Evolutionary conservation across 352 stramenopile genomes (phyloP).

Genomic region (Globisporangium splendens): DNA sequence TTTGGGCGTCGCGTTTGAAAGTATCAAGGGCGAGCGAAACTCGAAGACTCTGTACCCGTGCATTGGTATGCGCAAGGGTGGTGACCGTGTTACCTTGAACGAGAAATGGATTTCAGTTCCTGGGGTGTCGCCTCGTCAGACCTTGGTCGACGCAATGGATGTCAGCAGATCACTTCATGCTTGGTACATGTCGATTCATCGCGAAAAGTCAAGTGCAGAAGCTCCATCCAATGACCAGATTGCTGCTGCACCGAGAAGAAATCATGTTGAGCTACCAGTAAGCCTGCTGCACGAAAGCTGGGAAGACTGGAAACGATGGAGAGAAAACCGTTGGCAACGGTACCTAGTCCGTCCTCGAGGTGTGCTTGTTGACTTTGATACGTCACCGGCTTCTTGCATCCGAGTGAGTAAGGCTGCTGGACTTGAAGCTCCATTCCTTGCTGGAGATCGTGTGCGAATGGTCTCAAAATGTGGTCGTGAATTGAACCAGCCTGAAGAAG

Average conservation of each 20-base stretch:
- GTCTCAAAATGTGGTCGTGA: constrained; percentile 92
- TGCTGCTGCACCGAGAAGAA: constrained; percentile 2
- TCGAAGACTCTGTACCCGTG: constrained; percentile 93
- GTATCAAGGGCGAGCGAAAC: constrained; percentile 82
- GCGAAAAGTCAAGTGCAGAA: constrained; percentile 16
- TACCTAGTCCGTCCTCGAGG: constrained; percentile 78
- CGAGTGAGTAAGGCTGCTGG: constrained; percentile 86
- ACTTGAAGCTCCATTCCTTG: constrained; percentile 86
- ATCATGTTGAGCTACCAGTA: constrained; percentile 45
- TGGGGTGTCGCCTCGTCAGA: constrained; percentile 65
- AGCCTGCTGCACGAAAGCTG: constrained; percentile 70
- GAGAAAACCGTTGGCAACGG: constrained; percentile 75
- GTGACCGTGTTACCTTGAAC: constrained; percentile 94
- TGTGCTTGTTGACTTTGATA: constrained; percentile 94
- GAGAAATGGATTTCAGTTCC: constrained; percentile 91
- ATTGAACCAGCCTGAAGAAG: constrained; percentile 96
- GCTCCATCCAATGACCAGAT: constrained; percentile 1
- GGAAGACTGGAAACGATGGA: constrained; percentile 84
- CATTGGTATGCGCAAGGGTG: constrained; percentile 94
- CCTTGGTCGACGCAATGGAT: constrained; percentile 85
- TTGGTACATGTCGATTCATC: constrained; percentile 67
- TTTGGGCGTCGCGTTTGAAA: constrained; percentile 96
- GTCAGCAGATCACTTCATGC: constrained; percentile 87
- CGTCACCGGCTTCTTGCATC: constrained; percentile 86
- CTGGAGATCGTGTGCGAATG: constrained; percentile 93